Evolutionary conservation across 129 eudicot species (phyloP), one percentile per base, ranked within the genome.

Genomic region (Flaveria trinervia): DNA sequence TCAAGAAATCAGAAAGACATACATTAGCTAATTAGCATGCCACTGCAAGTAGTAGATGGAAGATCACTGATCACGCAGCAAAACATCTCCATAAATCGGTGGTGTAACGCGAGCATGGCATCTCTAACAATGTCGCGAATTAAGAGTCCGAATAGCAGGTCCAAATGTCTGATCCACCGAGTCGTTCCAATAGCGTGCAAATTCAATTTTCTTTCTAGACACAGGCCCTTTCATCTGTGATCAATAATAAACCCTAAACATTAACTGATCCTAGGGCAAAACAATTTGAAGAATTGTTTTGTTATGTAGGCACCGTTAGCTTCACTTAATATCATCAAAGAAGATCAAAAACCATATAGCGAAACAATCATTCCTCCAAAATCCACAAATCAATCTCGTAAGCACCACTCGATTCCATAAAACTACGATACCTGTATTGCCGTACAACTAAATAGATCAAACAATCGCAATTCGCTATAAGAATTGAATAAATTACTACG

Each of bases 11-110:
- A 17, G 5, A 30, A 30, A 30, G 36, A 30, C 36, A 5, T 28
- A 50, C 11, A 67, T 9, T 39, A 26, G 61, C 25, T 30, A 3
- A 55, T 75, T 8, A 10, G 48, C 48, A 77, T 30, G 36, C 36
- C 49, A 78, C 28, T 65, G 65, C 49, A 66, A 23, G 78, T 33
- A 52, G 2, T 65, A 59, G 54, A 46, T 72, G 9, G 30, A 30
- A 30, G 36, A 30, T 30, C 36, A 30, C 36, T 44, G 48, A 8
- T 44, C 48, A 44, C 48, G 48, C 2, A 44, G 48, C 9, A 2
- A 6, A 44, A 44, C 83, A 22, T 85, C 79, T 80, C 68, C 83
- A 77, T 90, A 92, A 70, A 90, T 88, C 15, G 88, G 83, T 77
- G 77, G 85, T 87, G 87, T 90, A 92, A 90, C 33, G 33, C 33